These are phyloP conservation scores for Periconia sp. DNA, from an alignment of 2,329 filamentous ascomycete genomes.

Conservation along the genomic window DNA sequence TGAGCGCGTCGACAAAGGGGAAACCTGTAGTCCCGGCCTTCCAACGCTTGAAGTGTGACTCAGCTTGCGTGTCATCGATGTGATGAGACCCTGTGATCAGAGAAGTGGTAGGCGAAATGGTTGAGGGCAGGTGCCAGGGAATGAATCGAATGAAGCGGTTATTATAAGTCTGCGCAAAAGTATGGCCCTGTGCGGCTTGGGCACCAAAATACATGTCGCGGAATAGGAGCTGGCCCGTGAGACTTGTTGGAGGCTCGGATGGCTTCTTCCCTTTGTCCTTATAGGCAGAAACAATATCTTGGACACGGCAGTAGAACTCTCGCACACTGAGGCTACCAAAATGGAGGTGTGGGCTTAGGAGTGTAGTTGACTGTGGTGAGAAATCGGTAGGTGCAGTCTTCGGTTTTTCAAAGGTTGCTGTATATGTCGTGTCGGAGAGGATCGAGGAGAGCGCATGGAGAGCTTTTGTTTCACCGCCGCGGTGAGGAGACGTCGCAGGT, in stretches of 20 bases:
- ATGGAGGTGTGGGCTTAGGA: slow-evolving; percentile 73
- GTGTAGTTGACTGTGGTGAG: slow-evolving; percentile 70
- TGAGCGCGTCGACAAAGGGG: slow-evolving; percentile 78
- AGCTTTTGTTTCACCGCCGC: slow-evolving; percentile 70
- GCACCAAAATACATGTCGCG: slow-evolving; percentile 84
- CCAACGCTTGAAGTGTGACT: slow-evolving; percentile 70
- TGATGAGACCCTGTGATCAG: slow-evolving; percentile 62
- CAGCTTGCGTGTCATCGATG: slow-evolving; percentile 64
- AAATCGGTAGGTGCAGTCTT: slow-evolving; percentile 75
- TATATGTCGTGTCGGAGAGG: slow-evolving; percentile 65
- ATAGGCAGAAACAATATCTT: slow-evolving; percentile 62
- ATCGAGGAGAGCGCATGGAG: slow-evolving; percentile 61
- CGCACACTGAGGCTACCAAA: slow-evolving; percentile 72
- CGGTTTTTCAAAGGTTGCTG: slow-evolving; percentile 74
- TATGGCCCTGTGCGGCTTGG: slow-evolving; percentile 66
- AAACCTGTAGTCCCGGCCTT: slow-evolving; percentile 70
- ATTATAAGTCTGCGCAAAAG: slow-evolving; percentile 65
- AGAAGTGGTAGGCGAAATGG: slow-evolving; percentile 48
- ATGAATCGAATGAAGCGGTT: slow-evolving; percentile 73
- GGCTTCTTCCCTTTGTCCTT: slow-evolving; percentile 57
- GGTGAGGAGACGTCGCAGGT: slow-evolving; percentile 65
- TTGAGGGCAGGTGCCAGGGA: slow-evolving; percentile 74
- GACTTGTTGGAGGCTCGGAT: slow-evolving; percentile 64
- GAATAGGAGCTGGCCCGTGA: slow-evolving; percentile 74
- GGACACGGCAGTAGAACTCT: slow-evolving; percentile 72